Evolutionary conservation across 148 eudicot species (phyloP).

Genomic region (Fagopyrum homotropicum): DNA sequence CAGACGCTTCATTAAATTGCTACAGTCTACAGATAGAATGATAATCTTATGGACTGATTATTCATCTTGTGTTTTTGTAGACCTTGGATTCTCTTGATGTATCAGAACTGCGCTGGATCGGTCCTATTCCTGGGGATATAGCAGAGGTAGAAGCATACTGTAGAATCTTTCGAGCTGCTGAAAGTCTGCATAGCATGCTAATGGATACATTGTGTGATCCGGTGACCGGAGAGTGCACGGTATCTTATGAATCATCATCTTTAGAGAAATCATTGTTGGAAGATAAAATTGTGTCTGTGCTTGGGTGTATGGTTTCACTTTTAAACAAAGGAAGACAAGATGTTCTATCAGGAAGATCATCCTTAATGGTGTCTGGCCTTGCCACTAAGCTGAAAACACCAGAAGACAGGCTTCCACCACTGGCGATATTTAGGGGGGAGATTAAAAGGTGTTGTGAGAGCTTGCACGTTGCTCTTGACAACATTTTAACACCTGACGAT

Average conservation of each 20-base stretch:
- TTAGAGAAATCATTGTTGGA: slow-evolving; percentile 62
- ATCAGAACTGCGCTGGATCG: slow-evolving; percentile 63
- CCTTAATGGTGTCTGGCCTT: slow-evolving; percentile 39
- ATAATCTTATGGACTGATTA: not conserved
- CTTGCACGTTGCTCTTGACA: slow-evolving; percentile 87
- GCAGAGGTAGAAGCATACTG: slow-evolving; percentile 99
- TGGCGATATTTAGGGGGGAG: slow-evolving; percentile 77
- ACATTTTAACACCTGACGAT: slow-evolving; percentile 62
- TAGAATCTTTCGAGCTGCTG: slow-evolving; percentile 90
- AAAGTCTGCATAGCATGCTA: slow-evolving; percentile 62
- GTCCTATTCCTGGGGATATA: slow-evolving; percentile 96
- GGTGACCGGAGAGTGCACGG: slow-evolving; percentile 79
- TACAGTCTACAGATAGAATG: not conserved
- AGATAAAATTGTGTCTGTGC: slow-evolving; percentile 82
- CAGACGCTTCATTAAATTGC: slow-evolving; percentile 1
- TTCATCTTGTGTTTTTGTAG: slow-evolving; percentile 31
- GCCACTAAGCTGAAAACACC: slow-evolving; percentile 34
- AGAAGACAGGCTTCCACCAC: slow-evolving; percentile 80
- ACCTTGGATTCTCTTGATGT: slow-evolving; percentile 47
- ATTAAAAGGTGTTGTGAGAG: slow-evolving; percentile 96
- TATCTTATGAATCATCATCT: slow-evolving; percentile 62
- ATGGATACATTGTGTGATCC: slow-evolving; percentile 92
- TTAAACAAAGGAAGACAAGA: slow-evolving; percentile 84
- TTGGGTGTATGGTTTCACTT: slow-evolving; percentile 95
- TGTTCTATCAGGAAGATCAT: slow-evolving; percentile 79